phyloP scores from a whole-genome alignment of 352 stramenopile species.

The Phytophthora fragariae region DNA sequence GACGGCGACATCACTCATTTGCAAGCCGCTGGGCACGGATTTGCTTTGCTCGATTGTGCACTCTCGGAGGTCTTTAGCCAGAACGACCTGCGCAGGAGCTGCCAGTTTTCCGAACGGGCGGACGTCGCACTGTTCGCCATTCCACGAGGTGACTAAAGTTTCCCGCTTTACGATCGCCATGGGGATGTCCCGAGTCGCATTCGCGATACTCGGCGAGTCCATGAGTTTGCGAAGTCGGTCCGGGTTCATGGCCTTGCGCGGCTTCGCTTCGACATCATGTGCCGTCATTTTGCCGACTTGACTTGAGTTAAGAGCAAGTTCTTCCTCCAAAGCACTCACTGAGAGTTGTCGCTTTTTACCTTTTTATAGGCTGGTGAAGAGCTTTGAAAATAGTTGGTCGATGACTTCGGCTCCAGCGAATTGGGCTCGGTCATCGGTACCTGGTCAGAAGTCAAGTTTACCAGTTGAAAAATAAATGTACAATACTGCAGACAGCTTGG shows the following conservation, averaged over 20 bases:
- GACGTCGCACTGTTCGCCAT: conserved; percentile 64
- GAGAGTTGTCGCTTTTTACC: not conserved
- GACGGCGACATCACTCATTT: conserved; percentile 39
- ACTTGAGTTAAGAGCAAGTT: not conserved
- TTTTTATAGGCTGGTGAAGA: not conserved
- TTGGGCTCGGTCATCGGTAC: too few relatives aligned
- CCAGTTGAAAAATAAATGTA: too few relatives aligned
- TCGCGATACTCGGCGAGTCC: conserved; percentile 56
- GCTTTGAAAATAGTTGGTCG: conserved; percentile 17
- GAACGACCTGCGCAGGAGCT: conserved; percentile 40
- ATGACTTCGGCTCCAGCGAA: too few relatives aligned
- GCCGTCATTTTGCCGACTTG: conserved; percentile 12
- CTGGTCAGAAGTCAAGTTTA: too few relatives aligned
- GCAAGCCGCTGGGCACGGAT: conserved; percentile 32
- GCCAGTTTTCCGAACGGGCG: conserved; percentile 57
- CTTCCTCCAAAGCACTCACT: not conserved
- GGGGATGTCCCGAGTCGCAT: conserved; percentile 46
- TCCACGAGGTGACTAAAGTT: conserved; percentile 60
- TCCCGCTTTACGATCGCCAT: conserved; percentile 49
- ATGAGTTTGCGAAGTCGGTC: conserved; percentile 69
- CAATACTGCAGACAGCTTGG: too few relatives aligned
- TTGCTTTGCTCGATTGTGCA: conserved; percentile 36
- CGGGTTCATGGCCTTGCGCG: conserved; percentile 53
- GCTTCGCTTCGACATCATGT: conserved; percentile 30
- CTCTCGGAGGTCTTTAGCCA: conserved; percentile 46